Base-by-base conservation (phyloP, 805 yeast species). In the Ogataea angusta region DNA sequence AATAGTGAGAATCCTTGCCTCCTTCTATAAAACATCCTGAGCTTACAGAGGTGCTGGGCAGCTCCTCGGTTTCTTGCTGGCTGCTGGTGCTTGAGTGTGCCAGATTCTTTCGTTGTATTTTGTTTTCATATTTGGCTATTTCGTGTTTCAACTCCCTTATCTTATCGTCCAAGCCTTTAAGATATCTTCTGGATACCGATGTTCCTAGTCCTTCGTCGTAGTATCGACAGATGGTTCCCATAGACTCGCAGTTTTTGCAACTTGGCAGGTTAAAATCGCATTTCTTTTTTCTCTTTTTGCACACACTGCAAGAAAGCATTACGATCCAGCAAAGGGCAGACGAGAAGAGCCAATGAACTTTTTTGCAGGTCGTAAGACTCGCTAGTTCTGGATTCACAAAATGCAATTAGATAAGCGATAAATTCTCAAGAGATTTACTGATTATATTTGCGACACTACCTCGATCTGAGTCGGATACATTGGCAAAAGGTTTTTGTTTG, bases 241-340 rank as follows among this genome's bases (percentile, higher is more conserved):
- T 45, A 2, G 46, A 12, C 14, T 37, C 34, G 38, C 55, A 49
- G 27, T 49, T 44, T 14, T 43, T 46, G 24, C 53, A 51, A 16
- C 48, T 45, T 10, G 54, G 56, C 3, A 51, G 29, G 6, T 41
- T 38, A 17, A 45, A 44, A 27, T 51, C 54, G 29, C 56, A 51
- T 33, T 46, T 51, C 38, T 51, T 51, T 36, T 49, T 51, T 13
- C 53, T 30, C 34, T 49, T 49, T 15, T 40, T 40, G 38, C 56
- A 49, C 6, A 46, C 34, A 12, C 30, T 34, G 39, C 56, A 51
- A 3, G 54, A 40, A 1, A 28, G 9, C 30, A 28, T 28, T 15
- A 4, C 14, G 30, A 15, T 13, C 15, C 15, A 15, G 15, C 6
- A 28, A 13, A 6, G 15, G 10, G 10, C 21, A 19, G 21, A 19